These are phyloP conservation scores for Cenchrus purpureus DNA, from an alignment of 176 grass and related monocot genomes.

Conservation along the genomic window DNA sequence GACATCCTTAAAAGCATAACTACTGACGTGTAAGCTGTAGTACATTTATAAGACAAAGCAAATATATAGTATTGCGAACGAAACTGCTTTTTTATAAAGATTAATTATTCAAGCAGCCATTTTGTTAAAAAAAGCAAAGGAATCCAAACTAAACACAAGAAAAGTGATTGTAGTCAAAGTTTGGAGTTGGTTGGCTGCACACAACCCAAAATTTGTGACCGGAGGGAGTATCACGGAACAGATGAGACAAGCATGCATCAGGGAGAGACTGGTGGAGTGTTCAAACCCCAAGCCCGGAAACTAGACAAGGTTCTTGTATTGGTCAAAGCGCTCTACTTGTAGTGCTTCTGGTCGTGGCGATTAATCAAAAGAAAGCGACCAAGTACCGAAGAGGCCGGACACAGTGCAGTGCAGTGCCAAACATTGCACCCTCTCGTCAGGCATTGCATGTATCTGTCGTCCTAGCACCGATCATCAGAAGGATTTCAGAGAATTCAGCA, in stretches of 20 bases:
- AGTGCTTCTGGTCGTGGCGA: slow-evolving; percentile 9
- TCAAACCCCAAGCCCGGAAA: slow-evolving; percentile 42
- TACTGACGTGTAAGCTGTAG: not conserved
- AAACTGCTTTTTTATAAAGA: not conserved
- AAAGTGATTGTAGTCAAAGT: no score
- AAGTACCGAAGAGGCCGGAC: slow-evolving; percentile 49
- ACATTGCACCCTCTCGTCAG: not conserved
- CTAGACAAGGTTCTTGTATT: slow-evolving; percentile 30
- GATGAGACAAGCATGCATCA: not conserved
- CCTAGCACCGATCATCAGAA: not conserved
- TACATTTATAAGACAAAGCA: not conserved
- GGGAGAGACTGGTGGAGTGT: not conserved
- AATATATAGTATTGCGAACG: not conserved
- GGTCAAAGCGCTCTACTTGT: slow-evolving; percentile 37
- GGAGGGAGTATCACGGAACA: not conserved
- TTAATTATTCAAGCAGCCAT: no score
- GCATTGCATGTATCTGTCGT: not conserved
- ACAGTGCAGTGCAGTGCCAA: not conserved
- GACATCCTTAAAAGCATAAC: no score
- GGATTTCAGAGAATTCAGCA: not conserved
- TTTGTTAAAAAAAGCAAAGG: no score
- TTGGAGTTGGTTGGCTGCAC: not conserved
- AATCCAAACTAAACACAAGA: no score
- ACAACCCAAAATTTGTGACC: not conserved
- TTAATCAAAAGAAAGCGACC: slow-evolving; percentile 42